Evolutionary conservation across 345 rosid species (phyloP), one percentile per base, ranked within the genome.

Genomic region (Hirschfeldia incana): DNA sequence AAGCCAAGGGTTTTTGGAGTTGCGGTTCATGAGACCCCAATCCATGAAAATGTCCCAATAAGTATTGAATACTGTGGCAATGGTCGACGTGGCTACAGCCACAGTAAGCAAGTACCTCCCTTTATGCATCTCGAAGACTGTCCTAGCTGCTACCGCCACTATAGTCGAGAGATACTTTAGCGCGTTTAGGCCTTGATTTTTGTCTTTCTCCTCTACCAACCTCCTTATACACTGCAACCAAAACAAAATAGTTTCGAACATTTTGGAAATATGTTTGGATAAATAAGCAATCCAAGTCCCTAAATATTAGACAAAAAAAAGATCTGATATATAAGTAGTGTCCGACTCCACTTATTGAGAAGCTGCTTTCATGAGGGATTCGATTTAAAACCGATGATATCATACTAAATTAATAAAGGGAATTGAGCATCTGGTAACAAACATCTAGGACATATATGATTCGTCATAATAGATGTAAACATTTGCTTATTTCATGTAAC

Each of bases 1-100:
- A 61, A 93, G 80, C 93, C 94, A 93, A 17, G 89, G 88, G 83
- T 93, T 93, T 17, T 59, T 85, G 6, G 97, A 87, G 76, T 86
- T 65, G 33, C 85, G 64, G 61, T 72, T 73, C 77, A 93, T 83
- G 64, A 91, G 94, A 68, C 97, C 98, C 97, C 98, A 90, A 36
- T 91, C 97, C 6, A 77, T 78, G 57, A 86, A 90, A 51, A 93
- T 72, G 72, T 91, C 98, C 97, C 98, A 90, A 15, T 89, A 89
- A 12, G 90, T 86, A 39, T 66, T 83, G 69, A 70, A 36, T 42
- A 89, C 17, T 1, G 91, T 90, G 30, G 93, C 92, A 64, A 87
- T 53, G 63, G 60, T 85, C 16, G 97, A 88, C 6, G 84, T 85
- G 32, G 80, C 79, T 17, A 85, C 91, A 11, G 92, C 87, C 44